phyloP scores from a whole-genome alignment of 2,329 filamentous ascomycete species.

The Botrytis hyacinthi region DNA sequence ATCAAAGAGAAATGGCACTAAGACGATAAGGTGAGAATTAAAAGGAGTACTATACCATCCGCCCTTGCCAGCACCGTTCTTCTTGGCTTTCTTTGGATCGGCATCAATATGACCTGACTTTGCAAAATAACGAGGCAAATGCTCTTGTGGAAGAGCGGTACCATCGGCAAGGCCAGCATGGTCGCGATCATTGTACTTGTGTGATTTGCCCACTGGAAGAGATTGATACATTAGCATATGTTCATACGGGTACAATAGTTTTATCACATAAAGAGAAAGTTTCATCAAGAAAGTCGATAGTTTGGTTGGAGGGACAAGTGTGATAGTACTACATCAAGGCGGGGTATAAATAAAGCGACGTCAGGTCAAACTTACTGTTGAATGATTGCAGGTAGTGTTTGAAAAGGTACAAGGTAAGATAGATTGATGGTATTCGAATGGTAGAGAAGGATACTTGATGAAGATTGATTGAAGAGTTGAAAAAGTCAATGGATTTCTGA shows the following conservation, averaged over 20 bases:
- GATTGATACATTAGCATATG: slow-evolving; percentile 24
- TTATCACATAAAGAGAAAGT: slow-evolving; percentile 17
- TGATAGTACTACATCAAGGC: not conserved
- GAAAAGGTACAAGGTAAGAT: not conserved
- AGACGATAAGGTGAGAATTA: not conserved
- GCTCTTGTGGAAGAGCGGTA: slow-evolving; percentile 62
- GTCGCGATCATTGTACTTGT: slow-evolving; percentile 91
- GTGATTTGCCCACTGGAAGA: slow-evolving; percentile 85
- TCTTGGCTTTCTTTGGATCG: slow-evolving; percentile 94
- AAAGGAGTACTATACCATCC: slow-evolving; percentile 72
- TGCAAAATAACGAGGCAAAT: slow-evolving; percentile 87
- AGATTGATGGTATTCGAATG: slow-evolving; percentile 6
- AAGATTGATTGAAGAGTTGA: not conserved
- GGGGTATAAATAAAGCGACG: slow-evolving; percentile 19
- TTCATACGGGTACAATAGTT: slow-evolving; percentile 3
- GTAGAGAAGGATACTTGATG: not conserved
- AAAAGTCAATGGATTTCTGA: slow-evolving; percentile 12
- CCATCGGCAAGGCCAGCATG: slow-evolving; percentile 77
- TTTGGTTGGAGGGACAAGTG: slow-evolving; percentile 25
- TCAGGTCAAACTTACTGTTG: slow-evolving; percentile 17
- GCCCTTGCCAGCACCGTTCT: slow-evolving; percentile 86
- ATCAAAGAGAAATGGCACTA: slow-evolving; percentile 12
- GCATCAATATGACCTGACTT: slow-evolving; percentile 78
- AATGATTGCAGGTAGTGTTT: slow-evolving; percentile 20
- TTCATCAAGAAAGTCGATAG: not conserved